Base-by-base conservation (phyloP, 305 asterid species). In the Ajuga reptans region DNA sequence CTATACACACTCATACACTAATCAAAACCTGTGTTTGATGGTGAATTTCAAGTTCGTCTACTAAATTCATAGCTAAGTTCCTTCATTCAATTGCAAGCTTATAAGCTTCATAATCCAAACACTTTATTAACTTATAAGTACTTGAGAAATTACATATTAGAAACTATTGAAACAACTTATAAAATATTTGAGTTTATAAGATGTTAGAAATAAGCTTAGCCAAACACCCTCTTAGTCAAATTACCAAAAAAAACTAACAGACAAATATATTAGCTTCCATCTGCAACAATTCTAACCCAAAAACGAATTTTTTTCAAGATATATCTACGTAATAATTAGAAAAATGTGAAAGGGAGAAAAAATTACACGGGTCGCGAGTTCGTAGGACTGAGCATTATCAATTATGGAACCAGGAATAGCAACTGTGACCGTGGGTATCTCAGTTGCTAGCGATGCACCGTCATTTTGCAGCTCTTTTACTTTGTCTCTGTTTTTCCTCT, bases 381-480 rank as follows among this genome's bases (percentile, higher is more conserved):
- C 98, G 55, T 80, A 78, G 29, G 98, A 88, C 77, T 92, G 96
- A 45, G 92, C 81, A 33, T 92, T 92, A 63, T 88, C 81, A 55
- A 92, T 86, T 36, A 90, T 90, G 71, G 98, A 92, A 0, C 97
- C 95, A 64, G 98, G 85, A 64, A 92, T 64, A 45, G 94, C 95
- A 68, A 92, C 65, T 71, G 90, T 85, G 66, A 88, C 81, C 0
- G 97, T 88, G 52, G 95, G 84, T 14, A 14, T 16, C 49, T 77
- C 86, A 36, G 79, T 52, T 59, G 71, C 43, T 45, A 52, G 27
- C 5, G 77, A 60, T 10, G 49, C 79, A 64, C n/a, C 55, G 52
- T 62, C 80, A 70, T 51, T 79, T 51, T 51, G 45, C 61, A 21
- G 64, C 52, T 61, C 74, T 66, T 71, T 54, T 53, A 64, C 81